These are phyloP conservation scores for Picea glauca DNA, from an alignment of 75 land plant species.

Conservation along the genomic window DNA sequence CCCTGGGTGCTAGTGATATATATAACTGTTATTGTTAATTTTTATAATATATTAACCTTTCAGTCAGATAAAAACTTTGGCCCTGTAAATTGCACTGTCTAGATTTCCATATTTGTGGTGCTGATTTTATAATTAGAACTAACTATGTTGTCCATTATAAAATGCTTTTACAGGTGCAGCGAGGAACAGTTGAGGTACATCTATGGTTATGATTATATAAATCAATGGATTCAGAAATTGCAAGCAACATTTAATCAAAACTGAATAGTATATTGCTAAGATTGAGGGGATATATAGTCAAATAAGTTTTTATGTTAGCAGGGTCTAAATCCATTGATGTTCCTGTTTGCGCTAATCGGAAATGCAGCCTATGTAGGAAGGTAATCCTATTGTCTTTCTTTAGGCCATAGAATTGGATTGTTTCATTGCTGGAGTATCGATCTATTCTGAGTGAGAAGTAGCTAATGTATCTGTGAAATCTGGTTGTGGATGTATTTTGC, in stretches of 20 bases:
- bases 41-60: slow-evolving; percentile 70
- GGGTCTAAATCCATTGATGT: slow-evolving; percentile 95
- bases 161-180: slow-evolving; percentile 35
- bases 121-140: neutral
- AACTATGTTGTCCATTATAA: neutral
- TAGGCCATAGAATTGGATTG: too few species aligned
- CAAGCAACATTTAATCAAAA: too few species aligned
- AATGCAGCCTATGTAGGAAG: slow-evolving; percentile 89
- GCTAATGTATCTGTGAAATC: too few species aligned
- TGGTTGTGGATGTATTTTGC: slow-evolving; percentile 7
- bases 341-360: slow-evolving; percentile 71
- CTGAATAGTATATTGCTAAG: too few species aligned
- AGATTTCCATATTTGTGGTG: neutral
- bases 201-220: neutral
- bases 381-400: slow-evolving; percentile 12
- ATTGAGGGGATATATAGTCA: too few species aligned
- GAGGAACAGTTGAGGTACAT: slow-evolving; percentile 71
- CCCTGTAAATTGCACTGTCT: too few species aligned
- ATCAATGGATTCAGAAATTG: too few species aligned
- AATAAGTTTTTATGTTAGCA: neutral
- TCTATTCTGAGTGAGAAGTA: too few species aligned
- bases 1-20: slow-evolving; percentile 38
- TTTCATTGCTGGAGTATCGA: too few species aligned
- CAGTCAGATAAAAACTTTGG: slow-evolving; percentile 53
- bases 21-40: slow-evolving; percentile 67